phyloP scores from a whole-genome alignment of 2,329 filamentous ascomycete genomes.

The Fusarium odoratissimum region DNA sequence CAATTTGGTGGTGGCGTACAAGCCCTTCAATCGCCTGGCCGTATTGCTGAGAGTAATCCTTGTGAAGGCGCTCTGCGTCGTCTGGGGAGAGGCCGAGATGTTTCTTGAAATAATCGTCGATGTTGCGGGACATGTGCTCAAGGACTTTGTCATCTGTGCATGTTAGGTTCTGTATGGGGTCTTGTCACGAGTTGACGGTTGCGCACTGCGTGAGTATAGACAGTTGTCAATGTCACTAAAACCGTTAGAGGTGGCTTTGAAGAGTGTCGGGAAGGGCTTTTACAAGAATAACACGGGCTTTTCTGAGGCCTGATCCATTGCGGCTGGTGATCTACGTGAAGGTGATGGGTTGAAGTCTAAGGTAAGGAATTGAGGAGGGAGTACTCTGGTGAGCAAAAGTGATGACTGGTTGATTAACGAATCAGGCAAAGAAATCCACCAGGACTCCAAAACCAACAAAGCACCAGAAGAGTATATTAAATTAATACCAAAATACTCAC shows the following conservation, averaged over 20 bases:
- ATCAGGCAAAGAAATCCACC: neutral
- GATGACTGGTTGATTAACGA: neutral
- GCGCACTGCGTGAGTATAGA: conserved; percentile 85
- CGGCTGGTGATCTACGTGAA: rapidly evolving
- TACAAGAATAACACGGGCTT: conserved; percentile 59
- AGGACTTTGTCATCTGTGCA: conserved; percentile 79
- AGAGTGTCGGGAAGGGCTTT: neutral
- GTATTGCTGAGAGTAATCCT: conserved; percentile 94
- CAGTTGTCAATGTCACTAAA: conserved; percentile 98
- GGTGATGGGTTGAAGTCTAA: too few species aligned
- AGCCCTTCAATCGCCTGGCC: conserved; percentile 97
- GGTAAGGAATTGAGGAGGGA: too few species aligned
- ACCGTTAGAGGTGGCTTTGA: neutral
- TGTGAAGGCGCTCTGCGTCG: conserved; percentile 86
- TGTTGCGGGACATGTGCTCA: conserved; percentile 86
- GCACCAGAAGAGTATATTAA: rapidly evolving
- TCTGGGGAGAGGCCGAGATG: conserved; percentile 79
- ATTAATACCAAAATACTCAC: rapidly evolving
- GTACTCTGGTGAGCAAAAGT: neutral
- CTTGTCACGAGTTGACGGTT: rapidly evolving
- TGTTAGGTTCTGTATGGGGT: neutral
- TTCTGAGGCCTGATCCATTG: neutral
- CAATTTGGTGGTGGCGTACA: conserved; percentile 92
- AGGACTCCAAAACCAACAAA: rapidly evolving
- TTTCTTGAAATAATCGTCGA: conserved; percentile 70